Evolutionary conservation across 768 basidiomycete genomes (phyloP).

Genomic region (Pleurotus djamor): DNA sequence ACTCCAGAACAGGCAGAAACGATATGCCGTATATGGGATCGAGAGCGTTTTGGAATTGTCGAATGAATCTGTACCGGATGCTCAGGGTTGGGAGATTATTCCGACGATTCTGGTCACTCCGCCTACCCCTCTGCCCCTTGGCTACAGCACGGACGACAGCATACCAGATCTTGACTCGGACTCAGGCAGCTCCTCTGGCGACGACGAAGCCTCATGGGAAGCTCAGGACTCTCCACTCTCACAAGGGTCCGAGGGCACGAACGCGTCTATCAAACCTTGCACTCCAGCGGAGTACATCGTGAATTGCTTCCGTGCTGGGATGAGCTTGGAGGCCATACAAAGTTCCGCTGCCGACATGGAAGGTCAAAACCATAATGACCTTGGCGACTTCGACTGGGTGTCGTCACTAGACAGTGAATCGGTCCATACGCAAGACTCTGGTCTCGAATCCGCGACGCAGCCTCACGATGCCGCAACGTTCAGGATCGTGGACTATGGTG

Average conservation of each 20-base stretch:
- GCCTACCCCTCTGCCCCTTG: background rate
- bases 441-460: background rate
- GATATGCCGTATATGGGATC: slow-evolving; percentile 1
- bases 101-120: background rate
- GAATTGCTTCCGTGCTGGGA: slow-evolving; percentile 32
- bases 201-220: slow-evolving; percentile 34
- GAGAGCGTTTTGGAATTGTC: background rate
- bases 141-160: background rate
- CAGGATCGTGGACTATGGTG: slow-evolving; percentile 3
- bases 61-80: background rate
- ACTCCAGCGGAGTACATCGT: slow-evolving; percentile 40
- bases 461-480: background rate
- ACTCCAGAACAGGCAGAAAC: slow-evolving; percentile 1
- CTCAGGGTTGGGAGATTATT: background rate
- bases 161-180: slow-evolving; percentile 29
- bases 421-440: background rate
- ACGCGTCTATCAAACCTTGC: slow-evolving; percentile 18
- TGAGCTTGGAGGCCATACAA: slow-evolving; percentile 17
- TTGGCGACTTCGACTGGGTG: background rate
- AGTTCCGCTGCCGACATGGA: background rate
- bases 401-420: background rate
- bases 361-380: background rate
- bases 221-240: slow-evolving; percentile 21
- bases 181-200: slow-evolving; percentile 24
- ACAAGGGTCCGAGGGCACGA: slow-evolving; percentile 15